These are phyloP conservation scores for Leccinum obscurum DNA, from an alignment of 768 basidiomycete genomes.

Conservation along the genomic window DNA sequence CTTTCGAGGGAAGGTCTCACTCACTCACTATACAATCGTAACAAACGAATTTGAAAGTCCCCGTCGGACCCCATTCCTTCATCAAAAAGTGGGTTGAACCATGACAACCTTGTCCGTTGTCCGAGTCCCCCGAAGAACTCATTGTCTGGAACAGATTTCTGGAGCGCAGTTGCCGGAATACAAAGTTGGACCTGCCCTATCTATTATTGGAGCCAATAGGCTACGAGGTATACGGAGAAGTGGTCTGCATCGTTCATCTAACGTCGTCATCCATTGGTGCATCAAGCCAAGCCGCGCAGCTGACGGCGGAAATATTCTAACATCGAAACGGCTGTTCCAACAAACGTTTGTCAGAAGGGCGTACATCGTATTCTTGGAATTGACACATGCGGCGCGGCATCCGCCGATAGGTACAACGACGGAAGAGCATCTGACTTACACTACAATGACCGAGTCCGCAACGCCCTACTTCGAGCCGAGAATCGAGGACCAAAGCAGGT, in stretches of 20 bases:
- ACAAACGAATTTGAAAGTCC: constrained; percentile 4
- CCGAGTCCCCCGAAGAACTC: not conserved
- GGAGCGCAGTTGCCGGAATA: not conserved
- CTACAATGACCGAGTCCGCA: not conserved
- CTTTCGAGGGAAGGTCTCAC: not conserved
- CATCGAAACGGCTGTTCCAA: not conserved
- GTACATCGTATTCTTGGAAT: constrained; percentile 7
- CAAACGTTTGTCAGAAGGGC: not conserved
- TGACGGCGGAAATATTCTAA: not conserved
- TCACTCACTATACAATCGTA: not conserved
- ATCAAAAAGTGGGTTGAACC: not conserved
- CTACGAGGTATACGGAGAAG: not conserved
- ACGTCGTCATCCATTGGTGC: not conserved
- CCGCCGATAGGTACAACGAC: constrained; percentile 5
- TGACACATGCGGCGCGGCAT: constrained; percentile 5
- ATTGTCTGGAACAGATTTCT: not conserved
- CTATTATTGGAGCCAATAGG: not conserved
- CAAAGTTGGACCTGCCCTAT: not conserved
- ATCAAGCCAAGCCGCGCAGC: not conserved
- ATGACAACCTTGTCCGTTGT: not conserved
- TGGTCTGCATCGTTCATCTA: not conserved
- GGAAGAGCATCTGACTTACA: constrained; percentile 1
- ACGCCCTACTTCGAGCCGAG: not conserved
- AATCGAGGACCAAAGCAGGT: not conserved
- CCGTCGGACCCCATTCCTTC: not conserved